Base-by-base conservation (phyloP, 1,284 basidiomycete genomes). In the Microbotryum saponariae region DNA sequence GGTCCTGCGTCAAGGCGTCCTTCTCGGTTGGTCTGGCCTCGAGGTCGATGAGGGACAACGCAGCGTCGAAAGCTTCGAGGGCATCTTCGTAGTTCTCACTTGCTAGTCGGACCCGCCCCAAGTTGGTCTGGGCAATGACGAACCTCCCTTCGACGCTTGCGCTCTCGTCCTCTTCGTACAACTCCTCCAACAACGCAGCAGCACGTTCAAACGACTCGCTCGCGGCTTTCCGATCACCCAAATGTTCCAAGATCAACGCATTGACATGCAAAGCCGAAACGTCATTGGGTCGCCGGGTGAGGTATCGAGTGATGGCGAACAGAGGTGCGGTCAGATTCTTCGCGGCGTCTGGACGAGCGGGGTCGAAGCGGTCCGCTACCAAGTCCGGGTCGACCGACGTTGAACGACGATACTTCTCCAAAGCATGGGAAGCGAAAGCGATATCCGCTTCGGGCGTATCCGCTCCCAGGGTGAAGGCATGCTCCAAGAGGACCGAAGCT, bases 91-190 rank as follows among this genome's bases (percentile, higher is more conserved):
- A 84, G 53, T 87, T 80, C 4, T 78, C 77, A 0, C 79, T 73
- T 0, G 85, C 79, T 12, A 97, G 78, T 14, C 83, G 80, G 27
- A 97, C 76, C 20, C 96, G 82, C 0, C 86, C 96, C 8, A 92
- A 77, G 65, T 90, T 97, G 44, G 82, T 78, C 63, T 91, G 87
- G 0, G 92, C 89, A 37, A 92, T 83, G 8, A 84, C 84, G 73
- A 88, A 99, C 63, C 83, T 84, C 29, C 80, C 77, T 74, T 97
- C 94, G 20, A 89, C 82, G 21, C 79, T 76, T 0, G 83, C 73
- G 55, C 88, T 86, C 73, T 99, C 96, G 2, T 82, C 83, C 56
- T 86, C 83, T 74, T 98, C 96, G 75, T 97, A 99, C 33, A 83
- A 80, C 3, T 84, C 81, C 75, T 98, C 96, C 25, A 98, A 78